These are phyloP conservation scores for Berberis thunbergii DNA, from an alignment of 164 flowering plant genomes.

Conservation along the genomic window DNA sequence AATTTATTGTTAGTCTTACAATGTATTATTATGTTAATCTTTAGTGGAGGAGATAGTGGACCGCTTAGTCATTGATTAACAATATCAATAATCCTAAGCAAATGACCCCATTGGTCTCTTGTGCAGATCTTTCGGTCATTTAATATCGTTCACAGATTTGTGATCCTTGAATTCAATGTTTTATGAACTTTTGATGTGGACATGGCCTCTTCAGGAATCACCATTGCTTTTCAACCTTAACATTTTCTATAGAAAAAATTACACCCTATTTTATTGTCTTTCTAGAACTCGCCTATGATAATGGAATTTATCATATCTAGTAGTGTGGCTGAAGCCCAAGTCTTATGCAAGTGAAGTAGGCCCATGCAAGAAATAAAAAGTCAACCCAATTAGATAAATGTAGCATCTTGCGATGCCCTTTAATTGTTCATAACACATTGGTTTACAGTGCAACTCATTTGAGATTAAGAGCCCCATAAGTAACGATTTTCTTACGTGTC, in stretches of 20 bases:
- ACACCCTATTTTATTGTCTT: background rate
- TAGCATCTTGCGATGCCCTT: too few species aligned
- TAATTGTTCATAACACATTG: too few species aligned
- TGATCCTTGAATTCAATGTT: background rate
- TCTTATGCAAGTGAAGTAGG: background rate
- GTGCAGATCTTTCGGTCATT: background rate
- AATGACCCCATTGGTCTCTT: background rate
- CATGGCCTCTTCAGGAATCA: slow-evolving; percentile 4
- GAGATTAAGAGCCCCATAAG: too few species aligned
- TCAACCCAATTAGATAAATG: too few species aligned
- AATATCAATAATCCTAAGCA: background rate
- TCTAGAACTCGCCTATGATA: too few species aligned
- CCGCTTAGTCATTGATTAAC: slow-evolving; percentile 2
- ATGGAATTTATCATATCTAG: background rate
- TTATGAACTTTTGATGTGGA: background rate
- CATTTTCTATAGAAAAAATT: background rate
- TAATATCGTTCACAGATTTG: background rate
- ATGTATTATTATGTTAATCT: slow-evolving; percentile 1
- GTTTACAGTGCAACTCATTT: too few species aligned
- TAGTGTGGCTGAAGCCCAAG: background rate
- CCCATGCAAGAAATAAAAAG: too few species aligned
- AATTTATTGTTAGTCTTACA: background rate
- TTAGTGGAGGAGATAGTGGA: background rate
- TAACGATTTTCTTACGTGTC: too few species aligned
- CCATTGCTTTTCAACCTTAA: background rate